Percentiles rank a stretch among this genome's conserved stretches.
These are phyloP conservation scores for Glarea lozoyensis DNA, from an alignment of 495 filamentous ascomycete genomes.

Conservation along the genomic window DNA sequence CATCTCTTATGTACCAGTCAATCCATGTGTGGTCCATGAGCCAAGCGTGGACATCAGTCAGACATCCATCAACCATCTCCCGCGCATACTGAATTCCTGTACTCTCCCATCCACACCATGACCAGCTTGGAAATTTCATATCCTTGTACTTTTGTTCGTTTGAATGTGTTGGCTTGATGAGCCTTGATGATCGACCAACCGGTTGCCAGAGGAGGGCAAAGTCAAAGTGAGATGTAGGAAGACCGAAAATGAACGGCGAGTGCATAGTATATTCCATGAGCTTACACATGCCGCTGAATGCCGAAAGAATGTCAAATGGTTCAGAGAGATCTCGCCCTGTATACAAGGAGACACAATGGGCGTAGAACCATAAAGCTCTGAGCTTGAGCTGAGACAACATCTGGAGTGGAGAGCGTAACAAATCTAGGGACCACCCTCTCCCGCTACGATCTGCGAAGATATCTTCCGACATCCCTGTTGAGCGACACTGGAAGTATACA, in stretches of 20 bases:
- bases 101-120: constrained; percentile 28
- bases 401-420: constrained; percentile 10
- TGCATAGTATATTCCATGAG: constrained; percentile 15
- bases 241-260: constrained; percentile 18
- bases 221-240: constrained; percentile 27
- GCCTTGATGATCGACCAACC: too few species aligned
- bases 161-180: background rate
- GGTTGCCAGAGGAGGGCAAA: constrained; percentile 24
- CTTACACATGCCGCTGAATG: constrained; percentile 23
- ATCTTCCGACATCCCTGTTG: constrained; percentile 20
- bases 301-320: constrained; percentile 23
- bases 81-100: constrained; percentile 17
- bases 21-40: constrained; percentile 30
- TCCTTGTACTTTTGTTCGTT: background rate
- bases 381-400: constrained; percentile 17
- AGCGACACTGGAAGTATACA: constrained; percentile 24
- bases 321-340: constrained; percentile 20
- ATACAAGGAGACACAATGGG: constrained; percentile 20
- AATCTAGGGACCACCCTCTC: constrained; percentile 22
- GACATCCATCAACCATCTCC: constrained; percentile 16
- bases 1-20: constrained; percentile 26
- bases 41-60: constrained; percentile 26
- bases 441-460: constrained; percentile 14
- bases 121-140: constrained; percentile 26
- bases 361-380: constrained; percentile 23